Conservation (phyloP, 2,329 filamentous ascomycete genomes). For the Thelonectria olida region DNA sequence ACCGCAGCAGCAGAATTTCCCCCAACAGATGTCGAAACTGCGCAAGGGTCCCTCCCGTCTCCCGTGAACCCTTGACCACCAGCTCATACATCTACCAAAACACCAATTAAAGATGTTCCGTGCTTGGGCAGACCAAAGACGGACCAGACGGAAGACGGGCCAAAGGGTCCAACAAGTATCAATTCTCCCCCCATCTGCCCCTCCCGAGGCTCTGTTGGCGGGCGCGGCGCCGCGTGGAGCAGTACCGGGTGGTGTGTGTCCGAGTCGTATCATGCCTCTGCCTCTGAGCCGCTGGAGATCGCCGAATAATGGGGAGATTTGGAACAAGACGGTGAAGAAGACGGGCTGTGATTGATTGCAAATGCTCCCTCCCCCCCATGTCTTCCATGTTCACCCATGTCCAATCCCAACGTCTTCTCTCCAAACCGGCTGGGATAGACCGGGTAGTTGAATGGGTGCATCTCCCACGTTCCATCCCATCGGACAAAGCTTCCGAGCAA, state of each 20-base stretch:
- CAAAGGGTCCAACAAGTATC: slow-evolving; percentile 15
- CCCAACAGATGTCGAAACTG: slow-evolving; percentile 1
- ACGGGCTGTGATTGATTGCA: slow-evolving; percentile 5
- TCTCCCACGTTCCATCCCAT: slow-evolving; percentile 7
- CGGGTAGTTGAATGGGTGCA: too few relatives aligned
- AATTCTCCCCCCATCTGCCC: not conserved
- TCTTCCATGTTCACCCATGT: not conserved
- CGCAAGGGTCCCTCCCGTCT: not conserved
- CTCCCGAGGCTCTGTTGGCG: slow-evolving; percentile 19
- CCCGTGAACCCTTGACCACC: not conserved
- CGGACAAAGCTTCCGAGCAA: slow-evolving; percentile 10
- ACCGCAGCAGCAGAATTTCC: not conserved
- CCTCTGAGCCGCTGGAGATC: slow-evolving; percentile 13
- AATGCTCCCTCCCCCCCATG: not conserved
- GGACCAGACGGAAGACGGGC: slow-evolving; percentile 10
- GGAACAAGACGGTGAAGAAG: slow-evolving; percentile 19
- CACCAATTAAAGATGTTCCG: not conserved
- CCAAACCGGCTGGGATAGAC: too few relatives aligned
- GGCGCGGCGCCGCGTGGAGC: slow-evolving; percentile 20
- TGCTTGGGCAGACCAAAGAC: slow-evolving; percentile 15
- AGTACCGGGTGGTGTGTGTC: slow-evolving; percentile 17
- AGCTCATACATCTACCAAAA: not conserved
- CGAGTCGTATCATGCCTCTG: slow-evolving; percentile 22
- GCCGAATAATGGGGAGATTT: slow-evolving; percentile 22
- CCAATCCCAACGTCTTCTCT: not conserved